phyloP scores from a whole-genome alignment of 495 filamentous ascomycete genomes.

The Aspergillus indologenus region DNA sequence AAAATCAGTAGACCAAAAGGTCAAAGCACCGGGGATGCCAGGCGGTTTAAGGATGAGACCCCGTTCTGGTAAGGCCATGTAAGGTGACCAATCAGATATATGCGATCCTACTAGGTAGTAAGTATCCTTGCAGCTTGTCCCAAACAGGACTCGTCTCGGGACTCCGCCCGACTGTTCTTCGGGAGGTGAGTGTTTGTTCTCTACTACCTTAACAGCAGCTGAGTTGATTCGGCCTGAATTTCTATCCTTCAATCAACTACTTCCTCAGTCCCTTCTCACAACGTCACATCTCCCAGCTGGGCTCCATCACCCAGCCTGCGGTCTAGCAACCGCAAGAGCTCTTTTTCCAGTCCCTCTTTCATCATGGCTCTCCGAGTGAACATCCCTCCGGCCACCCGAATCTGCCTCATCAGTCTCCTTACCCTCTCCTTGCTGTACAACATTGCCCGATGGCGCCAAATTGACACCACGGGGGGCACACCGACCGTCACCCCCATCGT shows the following conservation, averaged over 20 bases:
- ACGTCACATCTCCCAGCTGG: constrained; percentile 16
- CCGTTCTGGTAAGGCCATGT: background rate
- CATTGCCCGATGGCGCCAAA: constrained; percentile 55
- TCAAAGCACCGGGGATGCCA: background rate
- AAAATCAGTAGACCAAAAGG: no score
- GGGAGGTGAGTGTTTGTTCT: no score
- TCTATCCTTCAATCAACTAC: background rate
- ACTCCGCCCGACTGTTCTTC: no score
- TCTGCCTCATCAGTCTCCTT: constrained; percentile 69
- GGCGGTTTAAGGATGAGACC: background rate
- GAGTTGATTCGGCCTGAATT: constrained; percentile 1
- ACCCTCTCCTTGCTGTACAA: constrained; percentile 79
- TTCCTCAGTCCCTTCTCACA: constrained; percentile 6
- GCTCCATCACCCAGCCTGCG: constrained; percentile 25
- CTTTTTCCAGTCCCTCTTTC: constrained; percentile 8
- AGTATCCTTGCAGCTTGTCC: constrained; percentile 5
- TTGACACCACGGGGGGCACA: constrained; percentile 55
- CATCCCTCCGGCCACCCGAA: constrained; percentile 84
- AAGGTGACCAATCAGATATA: constrained; percentile 12
- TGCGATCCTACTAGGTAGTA: no score
- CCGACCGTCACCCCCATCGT: constrained; percentile 56
- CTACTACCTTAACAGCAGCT: no score
- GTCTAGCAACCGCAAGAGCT: constrained; percentile 33
- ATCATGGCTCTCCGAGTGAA: constrained; percentile 83
- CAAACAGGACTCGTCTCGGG: background rate